A percentile compares a stretch with the other conserved stretches of the same genome.
Conservation (phyloP, 257 asterid genomes). For the Lithospermum erythrorhizon region DNA sequence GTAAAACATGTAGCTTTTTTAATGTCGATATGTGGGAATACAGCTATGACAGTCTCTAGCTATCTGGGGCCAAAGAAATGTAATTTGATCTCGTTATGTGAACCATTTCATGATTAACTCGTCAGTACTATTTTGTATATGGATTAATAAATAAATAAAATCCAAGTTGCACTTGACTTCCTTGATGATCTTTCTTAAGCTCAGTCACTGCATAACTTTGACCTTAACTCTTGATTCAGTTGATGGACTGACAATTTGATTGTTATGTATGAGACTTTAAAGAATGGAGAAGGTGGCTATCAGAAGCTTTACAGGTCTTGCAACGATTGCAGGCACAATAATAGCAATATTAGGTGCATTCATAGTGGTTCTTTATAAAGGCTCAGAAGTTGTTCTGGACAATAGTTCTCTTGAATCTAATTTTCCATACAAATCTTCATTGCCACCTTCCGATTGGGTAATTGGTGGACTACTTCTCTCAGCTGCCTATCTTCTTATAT, state of each 20-base stretch:
- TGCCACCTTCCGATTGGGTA: slow-evolving; percentile 9
- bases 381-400: background rate
- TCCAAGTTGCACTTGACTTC: no score
- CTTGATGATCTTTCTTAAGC: no score
- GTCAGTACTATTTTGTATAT: no score
- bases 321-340: slow-evolving; percentile 12
- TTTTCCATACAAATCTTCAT: background rate
- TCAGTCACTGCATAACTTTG: no score
- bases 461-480: slow-evolving; percentile 16
- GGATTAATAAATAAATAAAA: no score
- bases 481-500: background rate
- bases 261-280: background rate
- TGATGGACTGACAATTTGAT: background rate
- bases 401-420: background rate
- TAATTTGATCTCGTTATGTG: no score
- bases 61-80: no score
- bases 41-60: no score
- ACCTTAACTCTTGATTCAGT: no score
- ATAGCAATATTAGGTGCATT: slow-evolving; percentile 13
- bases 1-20: no score
- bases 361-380: slow-evolving; percentile 9
- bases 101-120: no score
- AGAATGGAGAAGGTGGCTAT: slow-evolving; percentile 14
- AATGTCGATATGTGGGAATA: no score
- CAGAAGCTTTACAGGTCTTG: slow-evolving; percentile 3